Evolutionary conservation across 352 stramenopile genomes (phyloP), one percentile per base, ranked within the genome.

Genomic region (Pythium rhizo-oryzae): DNA sequence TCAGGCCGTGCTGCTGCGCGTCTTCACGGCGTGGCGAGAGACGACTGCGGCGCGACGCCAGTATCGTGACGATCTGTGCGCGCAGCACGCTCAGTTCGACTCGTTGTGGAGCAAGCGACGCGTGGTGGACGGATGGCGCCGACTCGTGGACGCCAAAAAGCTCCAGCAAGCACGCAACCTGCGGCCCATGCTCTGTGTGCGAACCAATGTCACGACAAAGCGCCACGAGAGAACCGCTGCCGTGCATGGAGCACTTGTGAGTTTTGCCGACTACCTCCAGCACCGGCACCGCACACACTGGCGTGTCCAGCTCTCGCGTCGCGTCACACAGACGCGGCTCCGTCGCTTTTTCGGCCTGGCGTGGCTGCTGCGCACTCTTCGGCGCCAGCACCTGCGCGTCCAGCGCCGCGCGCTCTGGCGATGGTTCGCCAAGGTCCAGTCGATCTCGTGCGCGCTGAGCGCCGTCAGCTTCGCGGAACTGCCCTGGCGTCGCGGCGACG

Each of bases 361-460:
- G 19, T 58, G 61, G n/a, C 70, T 86, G 21, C 28, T 71, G 15
- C 57, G 69, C 1, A 59, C 61, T 33, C 24, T 89, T 25, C 58
- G 55, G 8, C 78, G 67, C 21, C 79, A 69, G 8, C 62, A 84
- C 55, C 62, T 49, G 12, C 33, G 21, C 1, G 24, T 65, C 0
- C 50, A 77, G 19, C 79, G 72, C 18, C 76, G 71, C 50, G 65
- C 81, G 19, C 39, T 88, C 13, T 90, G 81, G 79, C 49, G 50
- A 19, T 90, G 81, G 81, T 79, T 88, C 41, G 61, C 69, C 4
- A 59, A 46, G 21, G 58, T 74, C 4, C 79, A 84, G 28, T 19
- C 37, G 41, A 67, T 69, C 23, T 81, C 77, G 8, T 56, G 39
- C 0, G 51, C 67, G 8, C 57, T 86, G 8, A 25, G 44, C 12